Conservation (phyloP, 768 basidiomycete genomes). For the Lentinula detonsa region DNA sequence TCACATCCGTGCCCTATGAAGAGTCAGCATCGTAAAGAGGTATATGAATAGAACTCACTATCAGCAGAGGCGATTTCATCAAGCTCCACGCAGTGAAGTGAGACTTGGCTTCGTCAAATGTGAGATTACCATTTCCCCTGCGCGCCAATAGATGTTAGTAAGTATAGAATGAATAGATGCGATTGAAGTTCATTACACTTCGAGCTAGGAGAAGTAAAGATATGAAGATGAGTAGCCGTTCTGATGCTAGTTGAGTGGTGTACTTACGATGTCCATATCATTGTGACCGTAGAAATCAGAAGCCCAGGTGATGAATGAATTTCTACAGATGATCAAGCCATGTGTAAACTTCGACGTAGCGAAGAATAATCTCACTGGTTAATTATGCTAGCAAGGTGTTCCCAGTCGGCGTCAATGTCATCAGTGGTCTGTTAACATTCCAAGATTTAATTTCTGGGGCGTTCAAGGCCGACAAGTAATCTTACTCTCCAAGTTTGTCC, state of each 20-base stretch:
- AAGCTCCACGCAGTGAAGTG: slow-evolving; percentile 73
- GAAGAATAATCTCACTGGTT: slow-evolving; percentile 34
- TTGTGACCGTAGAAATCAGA: slow-evolving; percentile 65
- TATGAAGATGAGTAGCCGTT: background rate
- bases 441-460: background rate
- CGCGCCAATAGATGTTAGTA: background rate
- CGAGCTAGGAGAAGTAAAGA: slow-evolving; percentile 29
- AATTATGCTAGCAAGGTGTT: slow-evolving; percentile 44
- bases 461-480: background rate
- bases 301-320: slow-evolving; percentile 58
- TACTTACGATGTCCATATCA: slow-evolving; percentile 59
- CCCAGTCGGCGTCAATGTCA: slow-evolving; percentile 46
- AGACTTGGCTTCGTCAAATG: slow-evolving; percentile 58
- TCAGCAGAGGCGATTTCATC: slow-evolving; percentile 62
- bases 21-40: background rate
- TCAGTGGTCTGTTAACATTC: slow-evolving; percentile 34
- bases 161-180: background rate
- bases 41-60: slow-evolving; percentile 22
- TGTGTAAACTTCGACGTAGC: background rate
- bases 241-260: background rate
- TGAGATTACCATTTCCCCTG: slow-evolving; percentile 59
- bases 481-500: slow-evolving; percentile 66
- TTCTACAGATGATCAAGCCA: slow-evolving; percentile 27
- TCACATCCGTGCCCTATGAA: slow-evolving; percentile 29
- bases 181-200: slow-evolving; percentile 32